Evolutionary conservation across 805 yeast genomes (phyloP), one percentile per base, ranked within the genome.

Genomic region (Cyberlindnera maritima): DNA sequence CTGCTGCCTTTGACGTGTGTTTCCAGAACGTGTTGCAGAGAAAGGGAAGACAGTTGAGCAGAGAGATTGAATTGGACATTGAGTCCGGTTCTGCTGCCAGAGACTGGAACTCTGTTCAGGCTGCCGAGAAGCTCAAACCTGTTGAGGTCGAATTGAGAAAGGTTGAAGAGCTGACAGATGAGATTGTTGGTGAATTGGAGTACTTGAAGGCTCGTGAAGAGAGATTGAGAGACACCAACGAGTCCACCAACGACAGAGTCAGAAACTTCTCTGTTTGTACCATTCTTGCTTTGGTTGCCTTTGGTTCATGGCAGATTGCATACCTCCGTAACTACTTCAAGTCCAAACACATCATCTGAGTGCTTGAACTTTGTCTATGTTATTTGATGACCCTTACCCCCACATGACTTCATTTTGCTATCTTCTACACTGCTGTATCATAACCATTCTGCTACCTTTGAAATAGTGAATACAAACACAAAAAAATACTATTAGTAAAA

Each of bases 71-170:
- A 62, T 73, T 94, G 60, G 97, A 91, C 54, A 84, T 94, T 49
- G 98, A 94, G 67, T 83, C 90, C 52, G 99, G 99, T 37, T 88
- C 97, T 43, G 88, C 90, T 60, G 99, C 98, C 36, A 85, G 98
- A 68, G 98, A 94, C 71, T 94, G 98, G 97, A 89, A 90, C 64
- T 88, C 90, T 20, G 74, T 91, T 53, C 97, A 91, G 72, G 91
- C 96, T 39, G 79, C 86, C 38, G 98, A 94, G 68, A 88, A 89
- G 65, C 81, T 94, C 66, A 88, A 86, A 69, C 98, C 99, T 4
- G 80, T 85, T 42, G 99, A 94, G 69, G 83, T 91, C 47, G 95
- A 88, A 60, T 76, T 94, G 65, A 85, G 94, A 68, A 83, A 85
- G 65, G 76, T 92, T 48, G 92, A 89, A 67, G 96, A 87, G 64